Base-by-base conservation (phyloP, 2,329 filamentous ascomycete genomes). In the Penicillium griseofulvum region DNA sequence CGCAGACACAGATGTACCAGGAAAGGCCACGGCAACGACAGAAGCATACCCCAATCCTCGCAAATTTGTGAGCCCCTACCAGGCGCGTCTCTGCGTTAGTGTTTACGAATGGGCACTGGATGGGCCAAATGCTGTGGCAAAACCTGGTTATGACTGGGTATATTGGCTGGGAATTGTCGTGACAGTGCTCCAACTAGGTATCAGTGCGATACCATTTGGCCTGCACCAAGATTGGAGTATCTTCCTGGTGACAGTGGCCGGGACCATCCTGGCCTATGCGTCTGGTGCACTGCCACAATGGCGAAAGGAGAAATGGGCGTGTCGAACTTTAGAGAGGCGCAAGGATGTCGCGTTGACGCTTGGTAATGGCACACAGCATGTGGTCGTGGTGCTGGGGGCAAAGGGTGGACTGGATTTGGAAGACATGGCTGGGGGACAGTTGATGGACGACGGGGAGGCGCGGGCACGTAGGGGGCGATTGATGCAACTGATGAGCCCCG, bases 271-370 rank as follows among this genome's bases (percentile, higher is more conserved):
- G 4, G 68, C 73, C 2, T 58, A 74, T 8, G 49, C 62, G 1
- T 70, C 69, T 0, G 75, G 75, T 0, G 56, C 65, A 2, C 60
- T 80, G 5, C 65, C 69, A 5, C 77, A 80, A 58, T 80, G 77
- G 77, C 63, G 58, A 19, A 59, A 57, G 10, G 79, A 81, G 62
- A 80, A 80, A 58, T 77, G 74, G 70, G 68, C 73, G 0, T 76
- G 72, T 59, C 68, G 73, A 16, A 57, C 53, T 3, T 55, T 64
- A 6, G 58, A 62, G n/a, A 60, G 63, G 16, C 68, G 72, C 47
- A 71, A 62, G 1, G 59, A 71, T n/a, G 53, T 71, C 2, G 44
- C 44, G 6, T 54, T 80, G 10, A 78, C 75, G 0, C 55, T 65
- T 1, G 76, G 78, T 1, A 79, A 78, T 56, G 78, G 76, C 5